Conservation (phyloP, 345 rosid genomes). For the Laguncularia racemosa region DNA sequence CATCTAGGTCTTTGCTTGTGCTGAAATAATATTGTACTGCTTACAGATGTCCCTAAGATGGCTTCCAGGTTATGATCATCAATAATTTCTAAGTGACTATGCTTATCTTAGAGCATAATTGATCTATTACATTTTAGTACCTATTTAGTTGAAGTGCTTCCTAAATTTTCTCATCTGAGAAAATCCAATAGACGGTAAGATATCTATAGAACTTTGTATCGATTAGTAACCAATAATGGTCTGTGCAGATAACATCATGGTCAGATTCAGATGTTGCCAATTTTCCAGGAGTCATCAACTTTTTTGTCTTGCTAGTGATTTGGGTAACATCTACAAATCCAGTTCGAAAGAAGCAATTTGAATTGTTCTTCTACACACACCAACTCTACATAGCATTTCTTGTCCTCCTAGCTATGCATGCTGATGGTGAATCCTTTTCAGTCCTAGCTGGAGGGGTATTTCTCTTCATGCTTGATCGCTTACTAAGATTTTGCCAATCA, state of each 20-base stretch:
- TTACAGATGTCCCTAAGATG: no score
- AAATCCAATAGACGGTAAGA: no score
- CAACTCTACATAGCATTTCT: constrained; percentile 75
- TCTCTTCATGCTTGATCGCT: constrained; percentile 79
- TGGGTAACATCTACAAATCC: constrained; percentile 71
- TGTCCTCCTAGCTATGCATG: constrained; percentile 73
- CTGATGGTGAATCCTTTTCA: constrained; percentile 61
- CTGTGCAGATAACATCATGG: constrained; percentile 64
- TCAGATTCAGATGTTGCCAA: constrained; percentile 39
- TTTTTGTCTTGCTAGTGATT: constrained; percentile 68
- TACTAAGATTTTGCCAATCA: constrained; percentile 86
- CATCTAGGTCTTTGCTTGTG: no score
- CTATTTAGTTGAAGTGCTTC: no score
- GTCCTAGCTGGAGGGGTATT: constrained; percentile 75
- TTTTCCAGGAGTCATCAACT: constrained; percentile 75
- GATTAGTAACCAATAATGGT: constrained; percentile 1
- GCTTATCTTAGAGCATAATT: no score
- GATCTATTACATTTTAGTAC: no score
- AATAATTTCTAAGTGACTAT: no score
- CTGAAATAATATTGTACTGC: no score
- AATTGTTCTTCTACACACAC: constrained; percentile 91
- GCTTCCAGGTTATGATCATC: no score
- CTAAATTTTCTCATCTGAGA: no score
- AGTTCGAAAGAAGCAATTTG: constrained; percentile 64
- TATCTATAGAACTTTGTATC: background rate